Percentiles rank a stretch among this genome's conserved stretches.
These are phyloP conservation scores for Suillus clintonianus DNA, from an alignment of 768 basidiomycete genomes.

Conservation along the genomic window DNA sequence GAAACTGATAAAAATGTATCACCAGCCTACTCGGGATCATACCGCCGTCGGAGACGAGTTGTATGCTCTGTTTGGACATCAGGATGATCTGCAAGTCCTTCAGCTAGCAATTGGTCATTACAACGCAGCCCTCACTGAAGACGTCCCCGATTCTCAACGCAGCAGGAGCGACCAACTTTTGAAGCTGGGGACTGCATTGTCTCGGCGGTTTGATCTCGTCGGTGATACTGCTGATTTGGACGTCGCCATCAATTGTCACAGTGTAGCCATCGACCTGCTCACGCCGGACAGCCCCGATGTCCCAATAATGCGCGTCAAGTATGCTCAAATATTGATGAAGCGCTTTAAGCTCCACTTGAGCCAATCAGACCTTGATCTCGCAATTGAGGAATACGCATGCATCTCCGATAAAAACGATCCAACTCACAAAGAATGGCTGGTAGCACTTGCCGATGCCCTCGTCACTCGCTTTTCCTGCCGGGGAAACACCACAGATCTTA, in stretches of 20 bases:
- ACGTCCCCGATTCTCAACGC: constrained; percentile 23
- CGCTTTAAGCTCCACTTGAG: neutral
- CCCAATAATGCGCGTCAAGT: constrained; percentile 1
- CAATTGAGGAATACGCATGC: neutral
- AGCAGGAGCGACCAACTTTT: constrained; percentile 24
- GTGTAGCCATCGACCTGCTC: constrained; percentile 20
- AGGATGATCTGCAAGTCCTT: constrained; percentile 6
- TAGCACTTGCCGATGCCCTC: constrained; percentile 10
- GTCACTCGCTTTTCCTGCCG: constrained; percentile 12
- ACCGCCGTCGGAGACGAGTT: constrained; percentile 23
- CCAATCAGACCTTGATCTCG: neutral
- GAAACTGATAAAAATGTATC: neutral
- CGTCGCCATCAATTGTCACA: constrained; percentile 24
- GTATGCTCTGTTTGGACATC: constrained; percentile 21
- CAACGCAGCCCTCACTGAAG: constrained; percentile 14
- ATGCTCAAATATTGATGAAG: constrained; percentile 1
- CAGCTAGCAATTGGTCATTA: constrained; percentile 12
- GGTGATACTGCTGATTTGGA: constrained; percentile 26
- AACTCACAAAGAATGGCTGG: constrained; percentile 9
- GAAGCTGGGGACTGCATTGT: constrained; percentile 20
- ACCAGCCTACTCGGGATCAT: constrained; percentile 12
- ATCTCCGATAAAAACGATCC: constrained; percentile 19
- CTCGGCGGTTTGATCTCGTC: constrained; percentile 20
- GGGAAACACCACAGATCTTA: constrained; percentile 13
- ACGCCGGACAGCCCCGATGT: constrained; percentile 13